Evolutionary conservation across 2,329 filamentous ascomycete genomes (phyloP), one percentile per base, ranked within the genome.

Genomic region (Fusarium multiceps): DNA sequence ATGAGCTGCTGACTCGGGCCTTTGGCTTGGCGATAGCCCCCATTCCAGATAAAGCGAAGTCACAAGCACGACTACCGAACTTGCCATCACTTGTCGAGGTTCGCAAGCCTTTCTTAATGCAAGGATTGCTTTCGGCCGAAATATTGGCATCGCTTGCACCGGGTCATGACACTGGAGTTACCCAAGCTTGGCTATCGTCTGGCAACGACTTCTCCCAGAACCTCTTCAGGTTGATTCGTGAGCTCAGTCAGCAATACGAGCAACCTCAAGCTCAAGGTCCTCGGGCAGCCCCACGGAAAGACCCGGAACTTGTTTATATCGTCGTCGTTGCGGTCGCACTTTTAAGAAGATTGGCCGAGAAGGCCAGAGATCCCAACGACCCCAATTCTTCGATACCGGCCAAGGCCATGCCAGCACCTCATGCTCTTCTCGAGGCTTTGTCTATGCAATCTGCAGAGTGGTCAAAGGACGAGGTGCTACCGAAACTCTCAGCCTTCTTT

Each of bases 11-110:
- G 7, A 98, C 94, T 0, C 90, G 92, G 61, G 88, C 94, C 1
- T 98, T 99, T 79, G 94, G 89, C 6, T 85, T 99, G 20, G 92
- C 94, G 3, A 92, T 98, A 59, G 92, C 93, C 9, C 89, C 94
- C 1, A 85, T 98, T 34, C 96, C 96, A 0, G 93, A 95, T 43
- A 85, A 87, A 63, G 79, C 75, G 16, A 77, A 78, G 41, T 78
- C 81, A 30, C 81, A 86, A 43, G 85, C 86, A 18, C 88, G 89
- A 40, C 86, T 87, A 18, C 84, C 87, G 4, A 86, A 87, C 62
- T 78, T 90, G 27, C 81, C 92, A 1, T 87, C 89, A 0, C 86
- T 94, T 7, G 88, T 96, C 7, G 94, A 98, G 77, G 89, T 88
- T 6, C 90, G 96, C 59, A 97, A 97, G 79, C 92, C 96, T 1